These are phyloP conservation scores for Epichloe glyceriae DNA, from an alignment of 2,329 filamentous ascomycete species.

Conservation along the genomic window DNA sequence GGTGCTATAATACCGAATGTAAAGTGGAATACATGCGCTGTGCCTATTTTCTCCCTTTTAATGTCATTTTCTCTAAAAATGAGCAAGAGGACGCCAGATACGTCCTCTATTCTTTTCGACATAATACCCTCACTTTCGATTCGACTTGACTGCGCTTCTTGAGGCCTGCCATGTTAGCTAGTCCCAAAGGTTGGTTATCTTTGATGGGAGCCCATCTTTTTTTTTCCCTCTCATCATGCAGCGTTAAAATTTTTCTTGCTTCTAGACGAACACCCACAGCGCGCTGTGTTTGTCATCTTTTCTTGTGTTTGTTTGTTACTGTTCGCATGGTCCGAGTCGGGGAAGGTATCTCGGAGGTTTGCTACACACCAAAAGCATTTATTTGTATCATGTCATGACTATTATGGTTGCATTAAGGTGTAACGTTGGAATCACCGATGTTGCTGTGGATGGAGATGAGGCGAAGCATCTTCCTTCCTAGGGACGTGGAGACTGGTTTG, in stretches of 20 bases:
- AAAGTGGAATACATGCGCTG: too few species aligned
- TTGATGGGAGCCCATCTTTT: too few species aligned
- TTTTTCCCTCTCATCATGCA: too few species aligned
- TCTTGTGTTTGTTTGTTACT: not conserved
- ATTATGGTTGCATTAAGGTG: conserved; percentile 8
- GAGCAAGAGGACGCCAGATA: not conserved
- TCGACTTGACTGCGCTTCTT: not conserved
- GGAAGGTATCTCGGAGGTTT: not conserved
- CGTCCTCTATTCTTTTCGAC: not conserved
- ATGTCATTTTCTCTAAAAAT: not conserved
- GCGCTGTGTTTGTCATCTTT: not conserved
- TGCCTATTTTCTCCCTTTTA: not conserved
- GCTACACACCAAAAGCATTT: not conserved
- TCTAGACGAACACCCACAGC: too few species aligned
- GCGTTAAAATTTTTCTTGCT: too few species aligned
- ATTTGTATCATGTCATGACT: conserved; percentile 9
- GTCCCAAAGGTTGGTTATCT: too few species aligned
- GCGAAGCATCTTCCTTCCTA: too few species aligned
- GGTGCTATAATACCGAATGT: too few species aligned
- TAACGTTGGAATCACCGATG: conserved; percentile 1
- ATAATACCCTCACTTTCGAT: not conserved
- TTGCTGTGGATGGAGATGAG: not conserved
- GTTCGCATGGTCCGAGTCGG: not conserved
- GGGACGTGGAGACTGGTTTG: too few species aligned
- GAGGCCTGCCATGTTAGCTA: too few species aligned